Evolutionary conservation across 805 yeast species (phyloP).

Genomic region (Cyberlindnera petersonii): DNA sequence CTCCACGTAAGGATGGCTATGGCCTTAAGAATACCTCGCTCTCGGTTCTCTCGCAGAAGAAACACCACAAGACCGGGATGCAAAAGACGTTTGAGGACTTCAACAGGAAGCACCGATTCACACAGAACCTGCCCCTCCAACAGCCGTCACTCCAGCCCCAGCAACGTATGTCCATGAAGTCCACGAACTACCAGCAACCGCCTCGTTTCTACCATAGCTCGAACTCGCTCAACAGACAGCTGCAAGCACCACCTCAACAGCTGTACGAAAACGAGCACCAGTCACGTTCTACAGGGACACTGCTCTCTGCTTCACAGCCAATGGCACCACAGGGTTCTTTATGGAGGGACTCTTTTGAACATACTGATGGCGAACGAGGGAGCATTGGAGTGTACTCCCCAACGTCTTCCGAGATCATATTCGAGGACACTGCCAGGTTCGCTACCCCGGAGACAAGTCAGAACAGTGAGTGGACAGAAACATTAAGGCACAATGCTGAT

Average conservation of each 20-base stretch:
- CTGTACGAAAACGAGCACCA: slow-evolving; percentile 1
- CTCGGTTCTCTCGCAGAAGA: slow-evolving; percentile 21
- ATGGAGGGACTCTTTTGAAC: slow-evolving; percentile 4
- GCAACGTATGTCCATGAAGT: background rate
- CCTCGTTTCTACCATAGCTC: slow-evolving; percentile 1
- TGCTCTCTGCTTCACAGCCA: slow-evolving; percentile 2
- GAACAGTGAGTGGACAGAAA: slow-evolving; percentile 12
- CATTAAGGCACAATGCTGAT: background rate
- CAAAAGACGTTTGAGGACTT: slow-evolving; percentile 27
- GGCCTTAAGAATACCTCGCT: slow-evolving; percentile 25
- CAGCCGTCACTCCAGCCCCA: background rate
- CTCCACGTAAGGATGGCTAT: slow-evolving; percentile 22
- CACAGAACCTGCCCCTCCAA: slow-evolving; percentile 1
- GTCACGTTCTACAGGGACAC: background rate
- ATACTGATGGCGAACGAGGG: too few species aligned
- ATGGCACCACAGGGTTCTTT: slow-evolving; percentile 11
- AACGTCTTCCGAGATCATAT: slow-evolving; percentile 10
- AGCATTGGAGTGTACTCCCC: slow-evolving; percentile 13
- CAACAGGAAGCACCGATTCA: slow-evolving; percentile 16
- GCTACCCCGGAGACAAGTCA: slow-evolving; percentile 17
- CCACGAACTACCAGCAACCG: background rate
- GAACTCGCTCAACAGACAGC: background rate
- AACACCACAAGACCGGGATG: slow-evolving; percentile 22
- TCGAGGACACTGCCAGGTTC: slow-evolving; percentile 6
- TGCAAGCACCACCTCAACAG: slow-evolving; percentile 5